A percentile compares a stretch with the other conserved stretches of the same genome.
These are phyloP conservation scores for Thermoascus crustaceus DNA, from an alignment of 2,329 filamentous ascomycete genomes.

Conservation along the genomic window DNA sequence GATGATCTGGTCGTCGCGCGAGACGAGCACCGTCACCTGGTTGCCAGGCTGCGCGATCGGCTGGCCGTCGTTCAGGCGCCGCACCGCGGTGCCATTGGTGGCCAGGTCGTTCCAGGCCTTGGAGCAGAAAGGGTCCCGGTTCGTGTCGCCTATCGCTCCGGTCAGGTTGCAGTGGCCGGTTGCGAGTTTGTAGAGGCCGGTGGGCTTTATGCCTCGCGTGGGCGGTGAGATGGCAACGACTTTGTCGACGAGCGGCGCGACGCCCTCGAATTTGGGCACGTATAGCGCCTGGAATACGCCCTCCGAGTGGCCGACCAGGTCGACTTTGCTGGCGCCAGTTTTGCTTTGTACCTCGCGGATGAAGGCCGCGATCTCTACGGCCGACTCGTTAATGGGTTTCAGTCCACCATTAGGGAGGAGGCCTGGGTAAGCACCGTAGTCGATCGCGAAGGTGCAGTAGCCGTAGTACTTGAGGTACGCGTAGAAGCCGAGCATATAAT, in stretches of 20 bases:
- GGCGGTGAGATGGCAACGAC: constrained; percentile 30
- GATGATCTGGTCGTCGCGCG: constrained; percentile 26
- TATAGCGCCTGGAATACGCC: constrained; percentile 36
- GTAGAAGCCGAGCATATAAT: too few relatives aligned
- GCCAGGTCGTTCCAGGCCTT: constrained; percentile 27
- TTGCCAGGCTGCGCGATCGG: constrained; percentile 29
- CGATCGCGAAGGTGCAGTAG: constrained; percentile 37
- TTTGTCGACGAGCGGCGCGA: constrained; percentile 22
- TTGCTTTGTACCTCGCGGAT: constrained; percentile 27
- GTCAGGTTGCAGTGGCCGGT: constrained; percentile 20
- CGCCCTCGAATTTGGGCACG: constrained; percentile 31
- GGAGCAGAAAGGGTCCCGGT: constrained; percentile 23
- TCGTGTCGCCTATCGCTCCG: constrained; percentile 14
- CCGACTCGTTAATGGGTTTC: constrained; percentile 30
- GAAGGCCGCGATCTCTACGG: constrained; percentile 33
- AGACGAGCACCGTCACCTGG: constrained; percentile 26
- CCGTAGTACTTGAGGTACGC: constrained; percentile 29
- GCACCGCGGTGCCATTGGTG: constrained; percentile 20
- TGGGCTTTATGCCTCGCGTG: constrained; percentile 26
- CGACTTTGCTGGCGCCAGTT: constrained; percentile 31
- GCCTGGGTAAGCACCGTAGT: constrained; percentile 33
- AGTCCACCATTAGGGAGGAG: constrained; percentile 34
- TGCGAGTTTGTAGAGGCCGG: constrained; percentile 21
- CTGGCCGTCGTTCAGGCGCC: constrained; percentile 23
- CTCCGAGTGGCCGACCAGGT: constrained; percentile 39